These are phyloP conservation scores for Tetrapisispora namnaoensis DNA, from an alignment of 805 yeast species.

Conservation along the genomic window DNA sequence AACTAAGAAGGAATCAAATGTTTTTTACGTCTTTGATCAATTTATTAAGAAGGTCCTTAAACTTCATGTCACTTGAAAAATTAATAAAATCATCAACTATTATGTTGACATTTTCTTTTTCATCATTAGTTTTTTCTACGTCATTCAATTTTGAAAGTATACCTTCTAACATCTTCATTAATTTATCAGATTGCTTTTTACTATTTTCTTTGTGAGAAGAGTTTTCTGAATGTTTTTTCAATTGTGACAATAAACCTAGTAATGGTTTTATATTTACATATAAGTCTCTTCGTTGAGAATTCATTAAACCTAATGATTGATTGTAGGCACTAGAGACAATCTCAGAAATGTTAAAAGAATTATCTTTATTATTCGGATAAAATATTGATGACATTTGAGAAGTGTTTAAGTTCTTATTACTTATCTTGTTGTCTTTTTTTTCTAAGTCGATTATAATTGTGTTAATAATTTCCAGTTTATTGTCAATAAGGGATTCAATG, in stretches of 20 bases:
- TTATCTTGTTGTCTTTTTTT: neutral
- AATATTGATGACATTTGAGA: neutral
- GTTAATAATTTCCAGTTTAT: neutral
- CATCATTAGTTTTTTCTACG: neutral
- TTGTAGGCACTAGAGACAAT: constrained; percentile 7
- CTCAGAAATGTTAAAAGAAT: constrained; percentile 2
- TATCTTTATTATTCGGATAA: neutral
- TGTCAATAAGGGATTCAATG: neutral
- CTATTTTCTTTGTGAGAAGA: neutral
- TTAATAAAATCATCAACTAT: neutral
- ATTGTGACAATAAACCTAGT: constrained; percentile 3
- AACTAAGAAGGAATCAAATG: neutral
- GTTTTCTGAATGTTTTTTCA: constrained; percentile 7
- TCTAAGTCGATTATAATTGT: neutral
- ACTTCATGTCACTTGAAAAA: neutral
- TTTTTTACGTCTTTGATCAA: neutral
- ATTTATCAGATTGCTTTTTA: neutral
- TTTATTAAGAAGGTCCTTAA: neutral
- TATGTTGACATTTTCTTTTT: neutral
- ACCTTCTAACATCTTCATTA: neutral
- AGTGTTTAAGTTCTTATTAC: neutral
- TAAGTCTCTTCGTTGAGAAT: constrained; percentile 6
- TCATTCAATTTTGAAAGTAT: neutral
- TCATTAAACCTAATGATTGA: constrained; percentile 10
- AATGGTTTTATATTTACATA: constrained; percentile 6